Evolutionary conservation across 345 rosid genomes (phyloP), one percentile per base, ranked within the genome.

Genomic region (Boechera stricta): DNA sequence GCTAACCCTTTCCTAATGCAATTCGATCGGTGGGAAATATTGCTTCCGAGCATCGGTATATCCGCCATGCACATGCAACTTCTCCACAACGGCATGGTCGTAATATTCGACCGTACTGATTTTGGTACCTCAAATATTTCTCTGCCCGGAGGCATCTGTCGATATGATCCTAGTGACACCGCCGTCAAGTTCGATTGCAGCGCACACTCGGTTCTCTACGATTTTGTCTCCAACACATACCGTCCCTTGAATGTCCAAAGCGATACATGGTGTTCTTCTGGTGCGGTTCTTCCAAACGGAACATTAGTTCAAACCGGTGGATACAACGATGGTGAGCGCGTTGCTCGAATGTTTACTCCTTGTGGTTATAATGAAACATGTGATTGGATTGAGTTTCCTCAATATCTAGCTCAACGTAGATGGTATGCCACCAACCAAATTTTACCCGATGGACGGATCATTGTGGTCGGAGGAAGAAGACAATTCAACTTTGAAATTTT

Each of bases 41-140:
- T 77, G 65, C 81, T 74, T 48, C 69, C 82, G 48, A 91, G 86
- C 87, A 78, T 88, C 49, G 98, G 98, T 75, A 59, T 91, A 76
- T 93, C 98, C 21, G 91, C 97, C 69, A 89, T 93, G 98, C 97
- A 93, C 88, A 88, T 89, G 87, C 97, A 93, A 60, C 75, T 91
- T 31, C 91, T 93, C 69, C 83, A 77, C 18, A 83, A 88, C 79
- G 79, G 82, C 81, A 86, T 76, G 75, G 89, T 91, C 44, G 70
- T 93, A 75, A 82, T 93, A 74, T 93, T 93, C 53, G 98, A 93
- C 76, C 93, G 98, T 38, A 91, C 93, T 21, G 92, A 91, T 64
- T 78, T 82, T 59, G 98, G 98, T 68, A 81, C 55, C 24, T 91
- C 97, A 29, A 93, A 93, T 72, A 26, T 91, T 39, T 83, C 91